Base-by-base conservation (phyloP, 257 asterid genomes). In the Rubia yunnanensis region DNA sequence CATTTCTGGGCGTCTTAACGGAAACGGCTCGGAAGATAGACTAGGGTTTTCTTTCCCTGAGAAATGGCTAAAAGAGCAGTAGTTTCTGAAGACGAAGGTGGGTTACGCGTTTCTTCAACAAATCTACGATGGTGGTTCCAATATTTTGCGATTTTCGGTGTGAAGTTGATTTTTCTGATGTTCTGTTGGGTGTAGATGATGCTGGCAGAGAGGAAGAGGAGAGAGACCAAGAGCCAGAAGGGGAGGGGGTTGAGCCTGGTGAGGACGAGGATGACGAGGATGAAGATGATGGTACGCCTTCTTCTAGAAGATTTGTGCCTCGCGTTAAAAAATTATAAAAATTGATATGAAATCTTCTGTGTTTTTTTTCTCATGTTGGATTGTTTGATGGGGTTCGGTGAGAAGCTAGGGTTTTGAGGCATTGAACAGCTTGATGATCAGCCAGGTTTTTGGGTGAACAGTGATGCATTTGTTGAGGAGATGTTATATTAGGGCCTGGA, bases 61-160 rank as follows among this genome's bases (percentile, higher is more conserved):
- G 52, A 18, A 76, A 88, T 86, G 98, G 91, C 74, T 22, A 91
- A 96, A 30, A 83, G 78, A 56, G 73, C 69, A 52, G 91, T 88
- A 73, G 81, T 88, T 66, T 84, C 95, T 54, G 96, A 91, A 60
- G 97, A 88, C 67, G 96, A 88, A 79, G 97, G 97, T 87, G 71
- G 13, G 26, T 9, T n/a, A 14, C 20, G 58, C 10, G 31, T n/a
- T 59, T 36, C 7, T 55, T 0, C 15, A 1, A 13, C n/a, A 22
- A 6, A 41, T 28, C 20, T 67, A 3, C 34, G 1, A 10, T 10
- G 32, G 1, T 31, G 15, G 22, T 50, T 24, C 15, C 15, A 26
- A 13, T 52, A n/a, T 63, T 61, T 49, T 30, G 58, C 2, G 64
- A 60, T 8, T 32, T 59, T 60, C 27, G 48, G 38, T 23, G 2